These are phyloP conservation scores for Melanogaster broomeanus DNA, from an alignment of 768 basidiomycete genomes.

Conservation along the genomic window DNA sequence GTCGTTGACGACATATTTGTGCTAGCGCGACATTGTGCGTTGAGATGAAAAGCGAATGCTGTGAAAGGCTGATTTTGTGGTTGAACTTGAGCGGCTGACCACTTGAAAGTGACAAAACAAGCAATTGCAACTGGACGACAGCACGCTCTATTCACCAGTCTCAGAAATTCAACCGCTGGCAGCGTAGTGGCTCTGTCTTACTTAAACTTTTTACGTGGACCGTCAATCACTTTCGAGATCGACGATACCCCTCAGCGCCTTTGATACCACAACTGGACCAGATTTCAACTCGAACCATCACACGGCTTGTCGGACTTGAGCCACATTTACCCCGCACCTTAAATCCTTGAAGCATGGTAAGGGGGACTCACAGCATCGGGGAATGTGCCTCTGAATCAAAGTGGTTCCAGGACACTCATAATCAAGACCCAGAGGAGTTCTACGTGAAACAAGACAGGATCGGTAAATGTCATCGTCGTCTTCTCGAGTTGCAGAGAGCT, in stretches of 20 bases:
- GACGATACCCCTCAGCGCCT: conserved; percentile 7
- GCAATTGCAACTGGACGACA: conserved; percentile 11
- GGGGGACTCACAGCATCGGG: not conserved
- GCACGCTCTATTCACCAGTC: conserved; percentile 4
- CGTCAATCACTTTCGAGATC: not conserved
- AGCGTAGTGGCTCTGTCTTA: not conserved
- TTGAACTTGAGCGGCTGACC: conserved; percentile 19
- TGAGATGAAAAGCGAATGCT: not conserved
- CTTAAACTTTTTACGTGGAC: conserved; percentile 11
- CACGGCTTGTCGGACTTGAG: no score
- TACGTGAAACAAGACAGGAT: conserved; percentile 98
- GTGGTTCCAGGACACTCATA: conserved; percentile 54
- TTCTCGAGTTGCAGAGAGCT: conserved; percentile 17
- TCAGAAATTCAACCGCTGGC: conserved; percentile 1
- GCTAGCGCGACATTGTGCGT: not conserved
- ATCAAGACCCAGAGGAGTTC: conserved; percentile 93
- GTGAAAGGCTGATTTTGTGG: conserved; percentile 1
- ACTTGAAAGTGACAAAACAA: conserved; percentile 33
- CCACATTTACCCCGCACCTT: not conserved
- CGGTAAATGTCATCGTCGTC: conserved; percentile 50
- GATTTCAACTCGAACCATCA: conserved; percentile 7
- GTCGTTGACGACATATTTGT: no score
- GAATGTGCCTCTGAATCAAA: conserved; percentile 9
- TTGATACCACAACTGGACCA: not conserved
- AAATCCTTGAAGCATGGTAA: conserved; percentile 21